Percentiles rank a stretch among this genome's conserved stretches.
Evolutionary conservation across 176 grass and related monocot genomes (phyloP).

Genomic region (Eleusine coracana): DNA sequence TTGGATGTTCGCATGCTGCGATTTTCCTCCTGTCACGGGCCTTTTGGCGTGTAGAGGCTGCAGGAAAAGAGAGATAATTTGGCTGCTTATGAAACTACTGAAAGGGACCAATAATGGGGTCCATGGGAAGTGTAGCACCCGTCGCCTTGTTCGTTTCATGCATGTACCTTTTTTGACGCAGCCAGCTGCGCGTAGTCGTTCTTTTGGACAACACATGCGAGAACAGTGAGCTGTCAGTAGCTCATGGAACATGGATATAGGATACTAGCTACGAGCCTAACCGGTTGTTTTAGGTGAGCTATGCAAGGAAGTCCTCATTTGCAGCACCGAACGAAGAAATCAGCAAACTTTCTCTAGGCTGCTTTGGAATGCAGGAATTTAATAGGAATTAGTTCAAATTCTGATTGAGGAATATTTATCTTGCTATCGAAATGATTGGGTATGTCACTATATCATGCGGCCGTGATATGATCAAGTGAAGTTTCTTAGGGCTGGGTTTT

Average conservation of each 20-base stretch:
- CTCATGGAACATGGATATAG: neutral
- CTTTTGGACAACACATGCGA: neutral
- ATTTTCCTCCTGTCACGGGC: neutral
- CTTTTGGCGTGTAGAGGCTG: slow-evolving; percentile 12
- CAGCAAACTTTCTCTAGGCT: too few relatives aligned
- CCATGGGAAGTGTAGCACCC: neutral
- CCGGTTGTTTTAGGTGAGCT: too few relatives aligned
- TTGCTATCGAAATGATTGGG: too few relatives aligned
- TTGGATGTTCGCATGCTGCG: neutral
- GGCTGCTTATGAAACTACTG: neutral
- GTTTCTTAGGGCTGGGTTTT: too few relatives aligned
- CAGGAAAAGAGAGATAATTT: neutral
- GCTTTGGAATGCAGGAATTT: too few relatives aligned
- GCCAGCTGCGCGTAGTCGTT: too few relatives aligned
- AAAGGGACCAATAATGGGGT: neutral
- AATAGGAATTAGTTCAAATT: too few relatives aligned
- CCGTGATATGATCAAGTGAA: too few relatives aligned
- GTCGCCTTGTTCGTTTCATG: neutral
- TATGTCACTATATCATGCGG: too few relatives aligned
- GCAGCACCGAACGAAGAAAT: too few relatives aligned
- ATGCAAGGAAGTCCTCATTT: too few relatives aligned
- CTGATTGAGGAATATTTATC: too few relatives aligned
- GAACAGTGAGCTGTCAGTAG: neutral
- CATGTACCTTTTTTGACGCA: neutral
- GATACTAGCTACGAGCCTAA: neutral